These are phyloP conservation scores for Boletus subparvulus DNA, from an alignment of 768 basidiomycete species.

Conservation along the genomic window DNA sequence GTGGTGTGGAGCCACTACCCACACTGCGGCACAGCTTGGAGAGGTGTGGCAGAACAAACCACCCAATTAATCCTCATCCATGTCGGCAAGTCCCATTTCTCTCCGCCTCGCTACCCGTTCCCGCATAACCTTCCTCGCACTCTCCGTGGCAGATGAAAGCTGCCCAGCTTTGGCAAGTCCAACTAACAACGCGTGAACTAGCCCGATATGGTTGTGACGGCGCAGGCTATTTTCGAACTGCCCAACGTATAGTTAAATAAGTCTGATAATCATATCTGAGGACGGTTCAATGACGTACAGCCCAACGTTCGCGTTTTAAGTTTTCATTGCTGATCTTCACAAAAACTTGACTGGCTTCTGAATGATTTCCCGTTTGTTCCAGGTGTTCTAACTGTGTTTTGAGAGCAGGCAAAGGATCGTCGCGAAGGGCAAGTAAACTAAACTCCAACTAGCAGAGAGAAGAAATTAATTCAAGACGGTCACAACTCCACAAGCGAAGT, in stretches of 20 bases:
- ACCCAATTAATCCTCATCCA: slow-evolving; percentile 45
- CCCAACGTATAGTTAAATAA: slow-evolving; percentile 9
- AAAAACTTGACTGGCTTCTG: slow-evolving; percentile 52
- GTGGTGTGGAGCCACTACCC: slow-evolving; percentile 2
- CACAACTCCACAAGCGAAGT: slow-evolving; percentile 12
- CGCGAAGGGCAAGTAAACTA: slow-evolving; percentile 83
- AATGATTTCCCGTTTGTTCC: slow-evolving; percentile 42
- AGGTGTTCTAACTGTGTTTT: slow-evolving; percentile 53
- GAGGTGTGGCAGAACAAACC: slow-evolving; percentile 3
- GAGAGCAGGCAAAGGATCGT: slow-evolving; percentile 74
- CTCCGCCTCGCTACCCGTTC: slow-evolving; percentile 42
- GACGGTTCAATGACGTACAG: slow-evolving; percentile 49
- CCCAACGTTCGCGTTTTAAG: slow-evolving; percentile 77
- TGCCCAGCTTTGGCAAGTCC: slow-evolving; percentile 71
- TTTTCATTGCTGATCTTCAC: slow-evolving; percentile 64
- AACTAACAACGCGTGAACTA: slow-evolving; percentile 70
- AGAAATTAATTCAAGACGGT: slow-evolving; percentile 8
- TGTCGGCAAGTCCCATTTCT: slow-evolving; percentile 39
- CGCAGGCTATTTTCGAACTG: slow-evolving; percentile 89
- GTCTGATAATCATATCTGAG: neutral
- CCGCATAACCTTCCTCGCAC: slow-evolving; percentile 44
- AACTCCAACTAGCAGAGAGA: slow-evolving; percentile 70
- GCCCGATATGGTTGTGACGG: slow-evolving; percentile 82
- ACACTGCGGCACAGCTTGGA: neutral
- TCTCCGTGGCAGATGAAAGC: slow-evolving; percentile 50